These are phyloP conservation scores for Cucurbita maxima DNA, from an alignment of 306 rosid species.

Conservation along the genomic window DNA sequence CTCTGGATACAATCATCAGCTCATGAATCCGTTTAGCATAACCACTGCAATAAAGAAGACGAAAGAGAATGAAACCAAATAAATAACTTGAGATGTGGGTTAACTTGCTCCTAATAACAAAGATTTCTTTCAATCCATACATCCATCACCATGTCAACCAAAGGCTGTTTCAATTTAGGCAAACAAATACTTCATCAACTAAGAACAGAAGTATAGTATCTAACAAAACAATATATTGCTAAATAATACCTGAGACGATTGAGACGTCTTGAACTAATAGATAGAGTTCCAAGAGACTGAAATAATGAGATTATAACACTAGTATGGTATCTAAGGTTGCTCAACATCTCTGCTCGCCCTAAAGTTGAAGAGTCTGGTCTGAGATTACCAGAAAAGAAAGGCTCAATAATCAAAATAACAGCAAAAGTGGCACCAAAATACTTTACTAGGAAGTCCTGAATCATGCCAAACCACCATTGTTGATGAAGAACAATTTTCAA, in stretches of 20 bases:
- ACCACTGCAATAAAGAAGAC: conserved; percentile 42
- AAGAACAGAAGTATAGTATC: not conserved
- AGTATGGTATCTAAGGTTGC: conserved; percentile 97
- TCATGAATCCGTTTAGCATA: conserved; percentile 93
- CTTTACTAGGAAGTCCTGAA: conserved; percentile 85
- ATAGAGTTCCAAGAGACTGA: conserved; percentile 91
- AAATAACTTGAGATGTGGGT: not conserved
- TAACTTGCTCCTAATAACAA: not conserved
- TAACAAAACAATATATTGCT: not conserved
- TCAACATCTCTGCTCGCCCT: conserved; percentile 98
- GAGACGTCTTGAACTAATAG: conserved; percentile 81
- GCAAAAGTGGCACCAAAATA: conserved; percentile 98
- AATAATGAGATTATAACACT: conserved; percentile 89
- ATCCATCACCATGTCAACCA: not conserved
- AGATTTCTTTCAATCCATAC: not conserved
- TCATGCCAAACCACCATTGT: conserved; percentile 99
- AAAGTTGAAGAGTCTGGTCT: conserved; percentile 90
- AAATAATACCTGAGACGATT: conserved; percentile 78
- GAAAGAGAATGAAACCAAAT: not conserved
- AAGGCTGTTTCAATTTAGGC: not conserved
- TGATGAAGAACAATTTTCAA: conserved; percentile 60
- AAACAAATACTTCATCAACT: not conserved
- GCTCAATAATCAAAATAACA: conserved; percentile 87
- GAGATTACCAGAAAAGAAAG: conserved; percentile 87
- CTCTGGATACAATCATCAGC: conserved; percentile 65